Evolutionary conservation across 495 filamentous ascomycete species (phyloP), one percentile per base, ranked within the genome.

Genomic region (Lentithecium fluviatile): DNA sequence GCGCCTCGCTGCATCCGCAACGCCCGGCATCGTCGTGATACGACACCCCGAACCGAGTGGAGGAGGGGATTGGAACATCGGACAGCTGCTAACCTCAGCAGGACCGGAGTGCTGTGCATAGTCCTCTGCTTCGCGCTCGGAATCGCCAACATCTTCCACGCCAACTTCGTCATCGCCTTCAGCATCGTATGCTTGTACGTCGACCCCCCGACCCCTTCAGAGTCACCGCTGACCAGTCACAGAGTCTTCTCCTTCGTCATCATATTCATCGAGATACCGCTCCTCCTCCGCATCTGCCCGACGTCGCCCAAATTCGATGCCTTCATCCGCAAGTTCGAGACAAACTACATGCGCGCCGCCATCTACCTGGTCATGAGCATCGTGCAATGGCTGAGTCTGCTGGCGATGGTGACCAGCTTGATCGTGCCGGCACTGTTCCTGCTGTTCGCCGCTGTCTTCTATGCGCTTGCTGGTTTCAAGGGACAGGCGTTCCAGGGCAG

Each of bases 261-360:
- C 74, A 79, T 99, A 79, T 99, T 99, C 81, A 83, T 97, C 74
- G 94, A 99, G 74, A 86, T 99, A 17, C 94, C 94, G 10, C 87
- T 97, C 65, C 89, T 98, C 50, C 85, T 99, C 32, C 88, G 95
- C 75, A 97, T 99, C 77, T 99, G 94, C 77, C 94, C 94, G 48
- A 99, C 95, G 0, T 97, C 94, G 37, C 71, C 85, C 43, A 81
- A 79, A 51, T 99, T 99, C 76, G 95, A 97, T 71, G 78, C 75
- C 64, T 89, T 93, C 74, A 93, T 99, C 73, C 91, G 94, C 72
- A 83, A 80, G 46, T 91, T 99, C 78, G 89, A 90, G 40, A 90
- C 91, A 47, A 97, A 96, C 78, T 97, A 89, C 79, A 96, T 93
- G 88, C 91, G 95, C 75, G 93, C 92, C n/a, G 88, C 77, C 50